Percentiles rank a stretch among this genome's conserved stretches.
Evolutionary conservation across 2,329 filamentous ascomycete genomes (phyloP).

Genomic region (Pseudofabraea citricarpa): DNA sequence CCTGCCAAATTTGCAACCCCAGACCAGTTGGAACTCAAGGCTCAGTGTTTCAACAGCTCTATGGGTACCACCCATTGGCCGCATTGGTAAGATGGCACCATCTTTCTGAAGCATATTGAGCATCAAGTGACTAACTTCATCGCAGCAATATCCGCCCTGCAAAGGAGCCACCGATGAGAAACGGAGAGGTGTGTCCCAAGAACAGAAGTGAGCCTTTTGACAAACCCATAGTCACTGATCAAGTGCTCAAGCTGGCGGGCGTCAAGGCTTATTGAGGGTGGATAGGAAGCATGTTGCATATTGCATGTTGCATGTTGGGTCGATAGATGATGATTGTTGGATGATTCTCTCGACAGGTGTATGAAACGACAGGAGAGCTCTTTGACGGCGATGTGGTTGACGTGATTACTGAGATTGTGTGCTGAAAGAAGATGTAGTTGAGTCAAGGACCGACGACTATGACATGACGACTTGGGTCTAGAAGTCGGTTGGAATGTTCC

Average conservation of each 20-base stretch:
- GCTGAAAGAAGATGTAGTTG: too few relatives aligned
- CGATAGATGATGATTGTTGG: too few relatives aligned
- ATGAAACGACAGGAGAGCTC: too few relatives aligned
- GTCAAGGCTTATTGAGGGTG: neutral
- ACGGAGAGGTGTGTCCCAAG: slow-evolving; percentile 31
- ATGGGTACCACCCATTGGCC: neutral
- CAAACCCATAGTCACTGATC: neutral
- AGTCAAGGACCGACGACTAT: too few relatives aligned
- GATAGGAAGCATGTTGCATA: too few relatives aligned
- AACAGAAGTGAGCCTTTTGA: slow-evolving; percentile 26
- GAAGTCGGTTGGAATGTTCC: too few relatives aligned
- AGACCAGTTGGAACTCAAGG: slow-evolving; percentile 30
- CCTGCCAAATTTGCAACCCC: slow-evolving; percentile 29
- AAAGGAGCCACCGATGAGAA: slow-evolving; percentile 29
- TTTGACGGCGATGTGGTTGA: too few relatives aligned
- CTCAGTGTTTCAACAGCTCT: slow-evolving; percentile 7
- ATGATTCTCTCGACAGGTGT: too few relatives aligned
- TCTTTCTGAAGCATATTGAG: slow-evolving; percentile 1
- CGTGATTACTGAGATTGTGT: too few relatives aligned
- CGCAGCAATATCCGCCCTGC: slow-evolving; percentile 31
- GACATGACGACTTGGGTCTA: too few relatives aligned
- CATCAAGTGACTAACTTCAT: neutral
- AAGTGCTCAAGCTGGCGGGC: neutral
- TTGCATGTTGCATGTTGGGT: too few relatives aligned
- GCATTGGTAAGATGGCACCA: too few relatives aligned